Base-by-base conservation (phyloP, 2,329 filamentous ascomycete genomes). In the Claviceps spartinae region DNA sequence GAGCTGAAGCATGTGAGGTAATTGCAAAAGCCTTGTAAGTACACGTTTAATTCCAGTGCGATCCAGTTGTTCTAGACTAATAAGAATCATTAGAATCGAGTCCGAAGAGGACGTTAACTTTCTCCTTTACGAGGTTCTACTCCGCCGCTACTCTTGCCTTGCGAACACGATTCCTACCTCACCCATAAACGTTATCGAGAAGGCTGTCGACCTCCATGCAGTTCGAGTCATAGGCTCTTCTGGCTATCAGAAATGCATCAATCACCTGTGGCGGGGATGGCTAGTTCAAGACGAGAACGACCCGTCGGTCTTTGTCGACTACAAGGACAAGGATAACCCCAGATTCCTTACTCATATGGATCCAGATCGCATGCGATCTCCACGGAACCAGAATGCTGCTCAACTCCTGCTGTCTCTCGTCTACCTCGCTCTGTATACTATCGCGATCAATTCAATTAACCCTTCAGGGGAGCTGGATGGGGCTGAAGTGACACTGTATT, bases 201-300 rank as follows among this genome's bases (percentile, higher is more conserved):
- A 88, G 62, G 88, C 93, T 0, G 89, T 97, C 38, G 93, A 98
- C 61, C 71, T 97, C 26, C 93, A 98, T 65, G 88, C 91, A 1
- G 74, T 97, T 46, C 77, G 79, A 14, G 82, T 98, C 47, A 97
- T 97, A 56, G 88, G 88, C 2, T 91, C 86, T 0, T 89, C 88
- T 0, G 91, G 93, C 26, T 98, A 97, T 66, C 93, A 97, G 59
- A 95, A 94, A 70, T 97, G 91, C 64, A 88, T 97, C 61, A 81
- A 77, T 56, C 88, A 94, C 63, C 81, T 98, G 8, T 98, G 93
- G 93, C 81, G 82, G 55, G 93, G 93, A 22, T 98, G 93, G 93
- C 74, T 97, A 8, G 83, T 95, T n/a, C 93, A 98, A 65, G 88
- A 96, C 58, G 89, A 96, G 60, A 77, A 90, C 48, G 90, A 97